Evolutionary conservation across 345 rosid species (phyloP), one percentile per base, ranked within the genome.

Genomic region (Citrus glauca): DNA sequence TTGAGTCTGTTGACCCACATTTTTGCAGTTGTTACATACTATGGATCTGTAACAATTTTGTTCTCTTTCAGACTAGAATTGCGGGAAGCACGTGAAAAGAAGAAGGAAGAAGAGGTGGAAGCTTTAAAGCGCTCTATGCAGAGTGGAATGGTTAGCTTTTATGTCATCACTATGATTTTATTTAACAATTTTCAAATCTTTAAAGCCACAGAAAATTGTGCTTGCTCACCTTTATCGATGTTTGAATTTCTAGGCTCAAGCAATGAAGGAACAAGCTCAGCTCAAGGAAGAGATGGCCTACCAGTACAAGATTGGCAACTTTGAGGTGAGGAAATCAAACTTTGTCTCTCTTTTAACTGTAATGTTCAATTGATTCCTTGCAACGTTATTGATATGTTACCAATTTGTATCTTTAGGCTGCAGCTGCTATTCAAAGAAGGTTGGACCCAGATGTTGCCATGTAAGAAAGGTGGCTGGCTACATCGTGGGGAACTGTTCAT

Each of bases 211-310:
- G 22, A 19, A 65, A 65, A n/a, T 66, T 77, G n/a, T 53, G 60
- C 13, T 25, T 61, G 16, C 68, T 74, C 6, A 56, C 20, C 24
- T 66, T 35, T 32, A 42, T 75, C 61, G 28, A n/a, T 24, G 45
- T 65, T 28, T 61, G 56, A 76, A 75, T 83, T 62, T 76, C 25
- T 81, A 94, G 98, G 98, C 97, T 22, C 94, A 94, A 85, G 98
- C 94, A 68, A 94, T 92, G 98, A 96, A 91, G 84, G 97, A 96
- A 63, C 99, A 95, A 86, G 97, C 98, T 74, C 93, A 77, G 62
- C 87, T 96, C 71, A 86, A 85, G 82, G 98, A 96, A 85, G 99
- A 96, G 84, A 96, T 94, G 99, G 97, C 93, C 32, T 91, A 86
- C 80, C 91, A 90, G 50, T 96, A 91, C 90, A 95, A 93, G 92